These are phyloP conservation scores for Sporothrix sp. DNA, from an alignment of 2,329 filamentous ascomycete species.

Conservation along the genomic window DNA sequence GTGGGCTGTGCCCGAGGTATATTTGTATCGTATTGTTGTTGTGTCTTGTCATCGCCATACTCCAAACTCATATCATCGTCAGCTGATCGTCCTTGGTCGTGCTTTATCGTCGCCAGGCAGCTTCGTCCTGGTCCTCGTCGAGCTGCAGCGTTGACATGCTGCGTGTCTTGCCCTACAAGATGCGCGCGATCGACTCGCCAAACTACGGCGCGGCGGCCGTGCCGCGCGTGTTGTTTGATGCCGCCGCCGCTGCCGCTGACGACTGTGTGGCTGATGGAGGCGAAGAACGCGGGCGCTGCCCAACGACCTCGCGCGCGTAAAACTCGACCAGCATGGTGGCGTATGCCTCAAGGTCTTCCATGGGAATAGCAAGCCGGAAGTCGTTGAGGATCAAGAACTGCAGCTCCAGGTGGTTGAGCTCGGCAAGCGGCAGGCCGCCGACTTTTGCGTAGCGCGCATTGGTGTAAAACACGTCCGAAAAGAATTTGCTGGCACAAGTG, in stretches of 20 bases:
- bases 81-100: too few species aligned
- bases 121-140: too few species aligned
- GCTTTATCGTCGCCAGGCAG: too few species aligned
- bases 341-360: slow-evolving; percentile 94
- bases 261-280: neutral
- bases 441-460: slow-evolving; percentile 99
- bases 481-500: slow-evolving; percentile 98
- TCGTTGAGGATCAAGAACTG: slow-evolving; percentile 95
- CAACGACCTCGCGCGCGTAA: slow-evolving; percentile 81
- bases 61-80: too few species aligned
- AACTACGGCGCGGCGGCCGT: too few species aligned
- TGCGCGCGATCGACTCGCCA: too few species aligned
- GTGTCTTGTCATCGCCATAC: too few species aligned
- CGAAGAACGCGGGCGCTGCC: slow-evolving; percentile 23
- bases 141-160: too few species aligned
- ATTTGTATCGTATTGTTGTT: too few species aligned
- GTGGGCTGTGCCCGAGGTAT: too few species aligned
- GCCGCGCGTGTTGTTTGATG: too few species aligned
- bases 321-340: slow-evolving; percentile 98
- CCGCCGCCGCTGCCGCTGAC: neutral
- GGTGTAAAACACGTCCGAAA: slow-evolving; percentile 97
- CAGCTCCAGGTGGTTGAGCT: slow-evolving; percentile 91
- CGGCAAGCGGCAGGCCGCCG: slow-evolving; percentile 79
- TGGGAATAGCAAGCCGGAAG: slow-evolving; percentile 82
- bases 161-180: too few species aligned